Evolutionary conservation across 495 filamentous ascomycete species (phyloP), one percentile per base, ranked within the genome.

Genomic region (Trichoderma virens): DNA sequence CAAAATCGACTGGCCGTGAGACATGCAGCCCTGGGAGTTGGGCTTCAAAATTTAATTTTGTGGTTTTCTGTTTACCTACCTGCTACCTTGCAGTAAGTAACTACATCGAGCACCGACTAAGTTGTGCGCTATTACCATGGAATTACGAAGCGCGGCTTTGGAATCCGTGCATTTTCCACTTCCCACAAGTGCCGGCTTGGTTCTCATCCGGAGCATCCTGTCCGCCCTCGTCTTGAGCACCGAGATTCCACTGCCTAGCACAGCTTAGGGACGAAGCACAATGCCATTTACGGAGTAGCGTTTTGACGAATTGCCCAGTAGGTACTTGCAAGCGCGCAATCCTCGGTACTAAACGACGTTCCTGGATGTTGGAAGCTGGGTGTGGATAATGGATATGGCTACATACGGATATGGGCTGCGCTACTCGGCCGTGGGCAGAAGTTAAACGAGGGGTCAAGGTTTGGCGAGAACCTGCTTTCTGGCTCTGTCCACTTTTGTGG

Each of bases 381-480:
- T 47, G 20, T 47, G 43, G 43, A n/a, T 41, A n/a, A 47, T 25
- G 43, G 43, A 2, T 1, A 20, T 47, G 43, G 43, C 8, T 47
- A n/a, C 18, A 47, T 5, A 20, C 20, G 43, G 16, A 8, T 47
- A 20, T 27, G 51, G 51, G 41, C n/a, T 45, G 41, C 51, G 51
- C 51, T 56, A 1, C 45, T 23, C 45, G 45, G 45, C 39, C 23
- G 45, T 27, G 51, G 51, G 25, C 51, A 30, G 13, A 56, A 30
- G 9, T 47, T 28, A 31, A 5, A 56, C 25, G 51, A 56, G 51
- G 51, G 51, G 51, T 56, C 51, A 56, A 56, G 51, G 51, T 56
- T 56, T 30, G 51, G 51, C 51, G 23, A 56, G 51, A 56, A 56
- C 51, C 51, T 56, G 51, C 51, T 56, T 56, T 56, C 9, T 4